Evolutionary conservation across 169 alveolate genomes (phyloP).

Genomic region (Plasmodium malariae): DNA sequence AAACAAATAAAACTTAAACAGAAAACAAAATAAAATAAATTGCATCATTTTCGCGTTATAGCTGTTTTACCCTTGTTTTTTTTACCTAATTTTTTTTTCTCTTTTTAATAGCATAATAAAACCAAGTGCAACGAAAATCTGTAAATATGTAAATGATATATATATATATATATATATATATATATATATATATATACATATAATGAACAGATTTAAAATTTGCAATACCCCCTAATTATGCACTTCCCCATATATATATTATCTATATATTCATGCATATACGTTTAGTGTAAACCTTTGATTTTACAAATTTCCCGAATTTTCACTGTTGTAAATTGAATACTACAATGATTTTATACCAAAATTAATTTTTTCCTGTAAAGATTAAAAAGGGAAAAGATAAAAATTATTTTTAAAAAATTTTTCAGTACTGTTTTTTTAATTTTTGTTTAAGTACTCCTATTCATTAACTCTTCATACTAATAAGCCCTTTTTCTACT

Average conservation of each 20-base stretch:
- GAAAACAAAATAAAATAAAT: constrained; percentile 16
- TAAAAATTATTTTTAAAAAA: constrained; percentile 10
- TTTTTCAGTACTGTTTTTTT: background rate
- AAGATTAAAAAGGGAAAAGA: background rate
- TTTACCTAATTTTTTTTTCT: background rate
- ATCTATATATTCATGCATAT: background rate
- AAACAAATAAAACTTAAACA: background rate
- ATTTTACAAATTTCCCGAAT: constrained; percentile 6
- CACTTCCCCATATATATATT: background rate
- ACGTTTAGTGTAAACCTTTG: no score
- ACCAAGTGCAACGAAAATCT: background rate
- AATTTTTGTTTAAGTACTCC: background rate
- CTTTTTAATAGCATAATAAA: constrained; percentile 9
- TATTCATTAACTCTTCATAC: background rate
- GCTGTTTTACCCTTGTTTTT: constrained; percentile 11
- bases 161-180: background rate
- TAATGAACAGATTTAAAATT: no score
- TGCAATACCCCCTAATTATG: no score
- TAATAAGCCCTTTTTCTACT: background rate
- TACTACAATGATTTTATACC: constrained; percentile 28
- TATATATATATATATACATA: no score
- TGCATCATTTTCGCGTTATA: constrained; percentile 4
- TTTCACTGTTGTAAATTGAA: constrained; percentile 1
- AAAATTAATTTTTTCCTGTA: background rate
- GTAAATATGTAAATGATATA: background rate